Base-by-base conservation (phyloP, 495 filamentous ascomycete genomes). In the Penicillium psychrofluorescens region DNA sequence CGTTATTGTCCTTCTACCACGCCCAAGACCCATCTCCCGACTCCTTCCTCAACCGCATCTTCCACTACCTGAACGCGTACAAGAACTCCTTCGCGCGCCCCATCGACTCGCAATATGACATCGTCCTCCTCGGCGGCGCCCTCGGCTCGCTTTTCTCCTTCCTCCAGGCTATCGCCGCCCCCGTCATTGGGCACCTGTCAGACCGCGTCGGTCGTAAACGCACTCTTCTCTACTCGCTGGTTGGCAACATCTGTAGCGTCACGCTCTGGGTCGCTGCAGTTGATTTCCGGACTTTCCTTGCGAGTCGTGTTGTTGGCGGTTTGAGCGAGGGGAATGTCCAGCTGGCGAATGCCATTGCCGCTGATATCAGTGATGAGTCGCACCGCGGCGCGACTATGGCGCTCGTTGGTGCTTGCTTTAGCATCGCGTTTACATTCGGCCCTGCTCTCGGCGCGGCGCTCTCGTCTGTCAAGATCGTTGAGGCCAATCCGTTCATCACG, bases 321-420 rank as follows among this genome's bases (percentile, higher is more conserved):
- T 67, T 99, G 46, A 95, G 90, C 40, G 92, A 99, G 61, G 94
- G 90, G 22, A 99, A 99, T 55, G 88, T 99, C 0, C 92, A 99
- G 67, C 71, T 99, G 2, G 94, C 94, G 13, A 90, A 88, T 42
- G 94, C 94, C 34, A 99, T 99, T 55, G 92, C 94, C 9, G 94
- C 92, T 7, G 92, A 99, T 64, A 86, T 99, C 45, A 92, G 86
- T 44, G 88, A 92, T 54, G 80, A 86, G 41, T 75, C 77, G 36
- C 83, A 79, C 44, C 77, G 92, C 16, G 88, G 89, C 1, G 81
- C 86, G 11, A 95, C 94, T 28, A 95, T 99, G 84, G 92, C 92
- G 11, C 73, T 97, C 34, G 89, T 99, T 11, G 92, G 92, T 30
- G 91, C 83, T 32, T 97, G 94, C 66, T 99, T 99, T 71, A 90